phyloP scores from a whole-genome alignment of 495 filamentous ascomycete species.

The Elasticomyces elasticus region DNA sequence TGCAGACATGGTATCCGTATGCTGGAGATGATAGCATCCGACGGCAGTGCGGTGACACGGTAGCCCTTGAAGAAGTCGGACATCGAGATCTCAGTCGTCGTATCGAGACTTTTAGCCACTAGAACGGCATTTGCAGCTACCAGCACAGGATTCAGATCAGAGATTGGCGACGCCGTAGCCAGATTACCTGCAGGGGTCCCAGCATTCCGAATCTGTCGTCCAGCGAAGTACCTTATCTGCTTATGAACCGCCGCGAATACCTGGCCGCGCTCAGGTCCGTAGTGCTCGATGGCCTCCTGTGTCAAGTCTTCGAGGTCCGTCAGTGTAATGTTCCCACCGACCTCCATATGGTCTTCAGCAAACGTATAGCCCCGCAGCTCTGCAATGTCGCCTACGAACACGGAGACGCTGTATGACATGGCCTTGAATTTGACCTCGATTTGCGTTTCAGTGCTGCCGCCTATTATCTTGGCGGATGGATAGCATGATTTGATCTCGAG shows the following conservation, averaged over 20 bases:
- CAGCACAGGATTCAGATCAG: constrained; percentile 90
- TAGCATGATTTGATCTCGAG: constrained; percentile 80
- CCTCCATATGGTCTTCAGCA: constrained; percentile 67
- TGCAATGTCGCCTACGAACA: constrained; percentile 86
- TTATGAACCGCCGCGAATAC: constrained; percentile 65
- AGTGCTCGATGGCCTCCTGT: constrained; percentile 66
- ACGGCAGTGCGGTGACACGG: constrained; percentile 68
- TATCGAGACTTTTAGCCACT: constrained; percentile 60
- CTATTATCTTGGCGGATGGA: constrained; percentile 85
- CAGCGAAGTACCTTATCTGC: constrained; percentile 85
- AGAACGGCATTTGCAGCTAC: constrained; percentile 75
- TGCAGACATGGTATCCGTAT: constrained; percentile 71
- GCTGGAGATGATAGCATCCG: constrained; percentile 72
- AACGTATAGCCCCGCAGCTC: constrained; percentile 75
- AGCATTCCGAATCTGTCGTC: constrained; percentile 91
- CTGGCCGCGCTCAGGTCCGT: constrained; percentile 62
- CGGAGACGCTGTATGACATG: constrained; percentile 77
- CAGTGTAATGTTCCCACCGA: constrained; percentile 84
- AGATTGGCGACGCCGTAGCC: constrained; percentile 91
- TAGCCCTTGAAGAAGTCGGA: constrained; percentile 87
- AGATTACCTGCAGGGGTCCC: constrained; percentile 93
- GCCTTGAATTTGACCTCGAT: constrained; percentile 98
- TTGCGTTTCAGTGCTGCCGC: constrained; percentile 92
- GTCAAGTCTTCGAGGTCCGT: constrained; percentile 72
- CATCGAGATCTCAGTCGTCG: constrained; percentile 80